A percentile compares a stretch with the other conserved stretches of the same genome.
phyloP scores from a whole-genome alignment of 2,329 filamentous ascomycete species.

The Arthroderma sp. region DNA sequence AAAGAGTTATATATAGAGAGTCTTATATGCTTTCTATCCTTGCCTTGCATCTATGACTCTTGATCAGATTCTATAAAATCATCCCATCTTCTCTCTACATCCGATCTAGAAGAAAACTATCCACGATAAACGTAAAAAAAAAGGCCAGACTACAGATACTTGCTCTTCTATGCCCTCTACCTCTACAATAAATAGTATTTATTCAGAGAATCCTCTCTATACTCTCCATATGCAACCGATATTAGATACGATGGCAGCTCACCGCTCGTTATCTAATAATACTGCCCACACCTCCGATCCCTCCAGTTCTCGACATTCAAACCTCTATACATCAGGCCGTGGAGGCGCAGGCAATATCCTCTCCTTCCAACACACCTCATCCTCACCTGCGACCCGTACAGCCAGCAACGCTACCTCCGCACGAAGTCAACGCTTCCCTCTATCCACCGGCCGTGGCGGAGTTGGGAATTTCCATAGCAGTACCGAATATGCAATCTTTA shows the following conservation, averaged over 20 bases:
- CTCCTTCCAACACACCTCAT: slow-evolving; percentile 36
- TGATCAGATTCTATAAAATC: no score
- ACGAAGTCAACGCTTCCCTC: slow-evolving; percentile 22
- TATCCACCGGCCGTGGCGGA: slow-evolving; percentile 40
- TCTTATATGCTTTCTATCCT: no score
- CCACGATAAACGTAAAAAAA: no score
- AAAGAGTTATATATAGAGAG: no score
- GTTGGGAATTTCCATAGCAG: slow-evolving; percentile 42
- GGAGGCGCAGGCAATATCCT: slow-evolving; percentile 48
- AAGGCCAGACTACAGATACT: no score
- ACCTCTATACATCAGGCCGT: slow-evolving; percentile 20
- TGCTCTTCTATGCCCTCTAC: no score
- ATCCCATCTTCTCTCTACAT: no score
- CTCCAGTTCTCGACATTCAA: slow-evolving; percentile 37
- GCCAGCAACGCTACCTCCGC: slow-evolving; percentile 27
- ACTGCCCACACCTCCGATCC: slow-evolving; percentile 35
- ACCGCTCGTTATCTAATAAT: slow-evolving; percentile 19
- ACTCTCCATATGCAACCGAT: no score
- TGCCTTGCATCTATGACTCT: no score
- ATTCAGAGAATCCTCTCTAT: no score
- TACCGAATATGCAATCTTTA: slow-evolving; percentile 48
- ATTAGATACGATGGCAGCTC: background rate
- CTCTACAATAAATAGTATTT: no score
- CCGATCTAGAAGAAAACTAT: no score
- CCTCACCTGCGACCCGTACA: background rate